These are phyloP conservation scores for Coemansia javaensis DNA, from an alignment of 192 early-diverging fungal genomes.

Conservation along the genomic window DNA sequence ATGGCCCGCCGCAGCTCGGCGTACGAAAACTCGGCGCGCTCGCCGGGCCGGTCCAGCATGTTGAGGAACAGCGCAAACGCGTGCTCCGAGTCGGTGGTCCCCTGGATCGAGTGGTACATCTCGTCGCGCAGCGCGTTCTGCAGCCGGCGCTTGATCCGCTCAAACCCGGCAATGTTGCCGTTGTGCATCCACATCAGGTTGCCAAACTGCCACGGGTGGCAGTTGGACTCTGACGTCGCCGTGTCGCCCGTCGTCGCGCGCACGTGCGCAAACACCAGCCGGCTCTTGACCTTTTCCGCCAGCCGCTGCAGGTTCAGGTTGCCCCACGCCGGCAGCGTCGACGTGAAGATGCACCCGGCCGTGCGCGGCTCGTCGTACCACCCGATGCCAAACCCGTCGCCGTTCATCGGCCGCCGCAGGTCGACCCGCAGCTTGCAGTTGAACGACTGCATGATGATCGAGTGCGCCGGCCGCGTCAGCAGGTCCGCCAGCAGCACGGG, in stretches of 20 bases:
- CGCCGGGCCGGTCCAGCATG: conserved; percentile 50
- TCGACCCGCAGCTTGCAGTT: conserved; percentile 68
- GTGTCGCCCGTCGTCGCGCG: conserved; percentile 70
- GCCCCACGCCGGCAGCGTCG: conserved; percentile 77
- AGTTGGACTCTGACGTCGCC: conserved; percentile 68
- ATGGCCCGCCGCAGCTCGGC: conserved; percentile 64
- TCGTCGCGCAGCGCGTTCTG: conserved; percentile 61
- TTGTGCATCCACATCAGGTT: conserved; percentile 84
- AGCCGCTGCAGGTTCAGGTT: conserved; percentile 70
- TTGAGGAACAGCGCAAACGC: conserved; percentile 76
- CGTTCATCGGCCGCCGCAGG: conserved; percentile 61
- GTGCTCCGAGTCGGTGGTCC: conserved; percentile 78
- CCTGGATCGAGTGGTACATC: conserved; percentile 65
- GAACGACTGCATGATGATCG: conserved; percentile 78
- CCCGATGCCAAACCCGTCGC: conserved; percentile 78
- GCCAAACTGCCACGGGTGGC: conserved; percentile 62
- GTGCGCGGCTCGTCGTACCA: conserved; percentile 64
- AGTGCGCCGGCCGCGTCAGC: conserved; percentile 68
- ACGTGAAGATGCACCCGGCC: conserved; percentile 71
- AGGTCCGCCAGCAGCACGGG: conserved; percentile 69
- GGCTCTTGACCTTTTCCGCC: conserved; percentile 70
- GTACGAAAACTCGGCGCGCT: conserved; percentile 53
- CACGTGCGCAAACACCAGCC: conserved; percentile 74
- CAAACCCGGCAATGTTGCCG: conserved; percentile 63
- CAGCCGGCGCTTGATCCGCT: conserved; percentile 64